A percentile compares a stretch with the other conserved stretches of the same genome.
These are phyloP conservation scores for Phylloporus sp. DNA, from an alignment of 768 basidiomycete species.

Conservation along the genomic window DNA sequence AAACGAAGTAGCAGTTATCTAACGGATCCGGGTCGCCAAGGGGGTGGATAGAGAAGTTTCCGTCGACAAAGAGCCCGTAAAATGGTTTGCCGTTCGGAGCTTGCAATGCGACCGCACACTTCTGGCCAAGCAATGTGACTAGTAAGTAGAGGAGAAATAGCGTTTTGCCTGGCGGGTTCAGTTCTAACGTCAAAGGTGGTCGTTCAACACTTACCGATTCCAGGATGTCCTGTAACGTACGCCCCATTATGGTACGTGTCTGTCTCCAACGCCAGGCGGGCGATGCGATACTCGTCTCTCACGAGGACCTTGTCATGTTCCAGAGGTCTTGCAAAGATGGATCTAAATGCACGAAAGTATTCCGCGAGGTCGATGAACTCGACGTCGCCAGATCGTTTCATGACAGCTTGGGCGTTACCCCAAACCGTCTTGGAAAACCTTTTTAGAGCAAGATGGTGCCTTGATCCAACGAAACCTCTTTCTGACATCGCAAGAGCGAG, in stretches of 20 bases:
- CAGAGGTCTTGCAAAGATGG: background rate
- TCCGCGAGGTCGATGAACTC: background rate
- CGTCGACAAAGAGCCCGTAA: background rate
- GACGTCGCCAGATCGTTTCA: background rate
- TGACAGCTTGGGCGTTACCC: background rate
- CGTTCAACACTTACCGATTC: background rate
- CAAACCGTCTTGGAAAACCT: background rate
- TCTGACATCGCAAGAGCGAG: too few relatives aligned
- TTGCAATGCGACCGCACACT: background rate
- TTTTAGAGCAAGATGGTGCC: too few relatives aligned
- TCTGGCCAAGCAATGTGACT: background rate
- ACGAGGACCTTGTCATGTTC: background rate
- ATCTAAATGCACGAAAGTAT: background rate
- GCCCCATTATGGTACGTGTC: background rate
- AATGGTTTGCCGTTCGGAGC: background rate
- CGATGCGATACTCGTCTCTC: background rate
- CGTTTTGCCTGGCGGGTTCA: background rate
- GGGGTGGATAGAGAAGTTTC: background rate
- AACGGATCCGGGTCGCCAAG: background rate
- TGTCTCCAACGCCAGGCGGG: background rate
- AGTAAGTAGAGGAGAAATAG: background rate
- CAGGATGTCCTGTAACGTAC: conserved; percentile 4
- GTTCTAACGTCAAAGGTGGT: background rate
- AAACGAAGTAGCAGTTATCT: background rate
- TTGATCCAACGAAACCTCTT: too few relatives aligned